phyloP scores from a whole-genome alignment of 129 eudicot genomes.

The Flaveria bidentis region DNA sequence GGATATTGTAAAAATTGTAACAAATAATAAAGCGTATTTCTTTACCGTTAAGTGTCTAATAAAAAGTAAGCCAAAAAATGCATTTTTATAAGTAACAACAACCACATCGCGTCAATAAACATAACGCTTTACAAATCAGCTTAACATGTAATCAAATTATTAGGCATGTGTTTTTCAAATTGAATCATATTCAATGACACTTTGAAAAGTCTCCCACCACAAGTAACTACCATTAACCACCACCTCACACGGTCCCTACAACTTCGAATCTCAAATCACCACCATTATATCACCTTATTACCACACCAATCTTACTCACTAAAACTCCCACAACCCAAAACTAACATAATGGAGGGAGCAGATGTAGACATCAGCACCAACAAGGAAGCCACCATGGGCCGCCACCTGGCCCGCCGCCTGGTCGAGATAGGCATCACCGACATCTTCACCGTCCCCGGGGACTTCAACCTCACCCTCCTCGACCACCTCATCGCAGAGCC shows the following conservation, averaged over 20 bases:
- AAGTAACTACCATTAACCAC: conserved; percentile 21
- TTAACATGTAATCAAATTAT: too few species aligned
- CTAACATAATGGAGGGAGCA: conserved; percentile 10
- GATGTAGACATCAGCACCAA: conserved; percentile 4
- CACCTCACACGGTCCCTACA: conserved; percentile 33
- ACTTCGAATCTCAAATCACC: conserved; percentile 32
- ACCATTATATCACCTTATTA: conserved; percentile 19
- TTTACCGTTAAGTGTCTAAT: too few species aligned
- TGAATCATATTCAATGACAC: too few species aligned
- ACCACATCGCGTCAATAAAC: too few species aligned
- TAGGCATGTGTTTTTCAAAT: too few species aligned
- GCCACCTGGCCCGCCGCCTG: conserved; percentile 64
- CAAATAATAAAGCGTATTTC: too few species aligned
- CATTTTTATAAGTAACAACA: too few species aligned
- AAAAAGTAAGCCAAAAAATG: too few species aligned
- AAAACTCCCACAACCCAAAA: not conserved
- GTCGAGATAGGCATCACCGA: conserved; percentile 59
- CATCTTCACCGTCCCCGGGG: conserved; percentile 68
- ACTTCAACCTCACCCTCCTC: conserved; percentile 68
- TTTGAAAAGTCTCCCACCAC: not conserved
- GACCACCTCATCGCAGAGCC: conserved; percentile 72
- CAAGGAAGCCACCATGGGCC: conserved; percentile 61
- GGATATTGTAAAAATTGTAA: too few species aligned
- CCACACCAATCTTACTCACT: conserved; percentile 22
- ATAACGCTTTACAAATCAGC: too few species aligned